Conservation (phyloP, 73 alveolate genomes). For the Tetrahymena thermophila region DNA sequence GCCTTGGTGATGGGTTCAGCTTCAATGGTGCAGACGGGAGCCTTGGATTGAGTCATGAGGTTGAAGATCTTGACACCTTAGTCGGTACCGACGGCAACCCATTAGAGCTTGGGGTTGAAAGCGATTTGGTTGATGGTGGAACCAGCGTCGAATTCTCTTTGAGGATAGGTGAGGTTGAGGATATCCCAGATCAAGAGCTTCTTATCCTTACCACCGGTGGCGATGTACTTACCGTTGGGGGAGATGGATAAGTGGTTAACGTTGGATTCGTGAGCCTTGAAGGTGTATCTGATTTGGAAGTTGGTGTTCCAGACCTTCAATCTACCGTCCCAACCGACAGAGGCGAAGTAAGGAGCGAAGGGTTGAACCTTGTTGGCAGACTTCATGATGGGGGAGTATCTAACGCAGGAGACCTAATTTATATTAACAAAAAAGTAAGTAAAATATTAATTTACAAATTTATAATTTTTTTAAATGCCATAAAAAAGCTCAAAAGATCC, state of each 20-base stretch:
- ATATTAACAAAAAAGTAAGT: neutral
- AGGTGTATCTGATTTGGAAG: constrained; percentile 71
- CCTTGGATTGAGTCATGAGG: constrained; percentile 50
- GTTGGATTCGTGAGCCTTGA: constrained; percentile 71
- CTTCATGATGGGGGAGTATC: constrained; percentile 69
- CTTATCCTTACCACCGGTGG: constrained; percentile 96
- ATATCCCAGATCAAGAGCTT: constrained; percentile 86
- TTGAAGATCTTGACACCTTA: constrained; percentile 63
- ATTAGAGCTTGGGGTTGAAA: constrained; percentile 76
- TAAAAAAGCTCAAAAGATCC: too few relatives aligned
- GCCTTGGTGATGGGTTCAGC: constrained; percentile 25
- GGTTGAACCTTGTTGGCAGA: constrained; percentile 40
- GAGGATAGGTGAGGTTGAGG: constrained; percentile 52
- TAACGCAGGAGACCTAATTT: constrained; percentile 68
- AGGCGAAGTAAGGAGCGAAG: constrained; percentile 49
- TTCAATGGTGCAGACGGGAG: constrained; percentile 42
- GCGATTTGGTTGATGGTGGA: constrained; percentile 71
- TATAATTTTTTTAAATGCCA: neutral
- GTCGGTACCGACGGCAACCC: constrained; percentile 78
- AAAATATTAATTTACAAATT: neutral
- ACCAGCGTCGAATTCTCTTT: constrained; percentile 49
- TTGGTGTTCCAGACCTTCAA: constrained; percentile 78
- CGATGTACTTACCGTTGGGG: constrained; percentile 68
- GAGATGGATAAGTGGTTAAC: constrained; percentile 62
- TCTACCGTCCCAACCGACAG: constrained; percentile 82